Evolutionary conservation across 2,329 filamentous ascomycete species (phyloP).

Genomic region (Monilinia vaccinii-corymbosi): DNA sequence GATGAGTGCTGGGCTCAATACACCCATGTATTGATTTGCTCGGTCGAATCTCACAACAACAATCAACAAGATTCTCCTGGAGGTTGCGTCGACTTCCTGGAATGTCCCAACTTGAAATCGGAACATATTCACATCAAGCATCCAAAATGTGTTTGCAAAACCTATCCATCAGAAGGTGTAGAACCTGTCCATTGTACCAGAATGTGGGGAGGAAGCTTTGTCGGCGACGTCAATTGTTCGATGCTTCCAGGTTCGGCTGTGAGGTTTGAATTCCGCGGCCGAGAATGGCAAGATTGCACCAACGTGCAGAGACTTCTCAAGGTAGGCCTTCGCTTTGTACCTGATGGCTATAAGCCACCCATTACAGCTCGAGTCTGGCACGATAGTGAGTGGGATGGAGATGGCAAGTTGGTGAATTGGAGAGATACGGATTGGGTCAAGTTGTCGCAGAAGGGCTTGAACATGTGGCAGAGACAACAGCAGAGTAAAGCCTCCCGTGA

Average conservation of each 20-base stretch:
- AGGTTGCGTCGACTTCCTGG: not conserved
- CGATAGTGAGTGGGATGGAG: slow-evolving; percentile 5
- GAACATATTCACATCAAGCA: not conserved
- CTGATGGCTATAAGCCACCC: rapidly evolving
- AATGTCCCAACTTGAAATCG: not conserved
- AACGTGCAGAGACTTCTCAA: not conserved
- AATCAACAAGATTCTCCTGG: not conserved
- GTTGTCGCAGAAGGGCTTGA: not conserved
- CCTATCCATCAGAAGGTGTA: not conserved
- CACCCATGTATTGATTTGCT: not conserved
- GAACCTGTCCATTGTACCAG: not conserved
- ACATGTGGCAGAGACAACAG: not conserved
- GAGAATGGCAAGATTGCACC: slow-evolving; percentile 5
- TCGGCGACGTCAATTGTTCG: not conserved
- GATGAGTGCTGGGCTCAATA: slow-evolving; percentile 1
- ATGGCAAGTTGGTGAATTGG: not conserved
- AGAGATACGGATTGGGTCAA: slow-evolving; percentile 3
- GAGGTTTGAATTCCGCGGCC: not conserved
- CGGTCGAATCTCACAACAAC: not conserved
- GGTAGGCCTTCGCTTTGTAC: not conserved
- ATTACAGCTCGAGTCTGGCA: not conserved
- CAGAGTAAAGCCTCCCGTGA: too few species aligned
- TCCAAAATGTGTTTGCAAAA: slow-evolving; percentile 1
- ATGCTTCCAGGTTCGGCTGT: not conserved
- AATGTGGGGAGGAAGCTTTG: slow-evolving; percentile 4